phyloP scores from a whole-genome alignment of 345 rosid genomes.

The Firmiana major region DNA sequence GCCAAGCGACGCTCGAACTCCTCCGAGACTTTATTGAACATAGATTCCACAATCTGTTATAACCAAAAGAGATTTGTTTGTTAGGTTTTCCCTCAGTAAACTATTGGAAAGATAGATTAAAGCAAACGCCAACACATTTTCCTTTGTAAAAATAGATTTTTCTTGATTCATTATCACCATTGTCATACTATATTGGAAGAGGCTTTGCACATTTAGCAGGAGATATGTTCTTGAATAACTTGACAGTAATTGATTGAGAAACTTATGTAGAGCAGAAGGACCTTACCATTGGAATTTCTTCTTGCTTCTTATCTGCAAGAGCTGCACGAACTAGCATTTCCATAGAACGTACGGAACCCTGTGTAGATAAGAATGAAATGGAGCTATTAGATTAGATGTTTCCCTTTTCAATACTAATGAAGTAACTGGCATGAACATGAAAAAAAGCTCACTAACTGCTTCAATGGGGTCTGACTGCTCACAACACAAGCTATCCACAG shows the following conservation, averaged over 20 bases:
- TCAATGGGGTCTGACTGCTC: constrained; percentile 48
- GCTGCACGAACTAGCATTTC: constrained; percentile 56
- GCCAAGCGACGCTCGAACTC: constrained; percentile 71
- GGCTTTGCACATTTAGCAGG: background rate
- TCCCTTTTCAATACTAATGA: background rate
- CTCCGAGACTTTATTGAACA: constrained; percentile 68
- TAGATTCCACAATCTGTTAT: constrained; percentile 73
- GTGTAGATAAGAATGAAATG: background rate
- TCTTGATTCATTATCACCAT: background rate
- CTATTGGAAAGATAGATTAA: background rate
- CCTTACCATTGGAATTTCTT: constrained; percentile 73
- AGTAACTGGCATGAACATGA: constrained; percentile 5
- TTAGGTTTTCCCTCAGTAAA: background rate
- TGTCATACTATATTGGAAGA: background rate
- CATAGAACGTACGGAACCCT: constrained; percentile 56
- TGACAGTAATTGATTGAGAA: background rate
- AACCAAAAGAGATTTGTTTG: too few species aligned
- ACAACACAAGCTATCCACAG: constrained; percentile 24
- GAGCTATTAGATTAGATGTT: background rate
- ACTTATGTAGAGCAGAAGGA: background rate
- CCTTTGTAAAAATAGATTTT: background rate
- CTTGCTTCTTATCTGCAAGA: constrained; percentile 64
- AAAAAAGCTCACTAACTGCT: constrained; percentile 47
- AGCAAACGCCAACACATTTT: background rate
- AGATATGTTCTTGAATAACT: background rate